phyloP scores from a whole-genome alignment of 2,329 filamentous ascomycete genomes.

The Pseudopithomyces maydicus region DNA sequence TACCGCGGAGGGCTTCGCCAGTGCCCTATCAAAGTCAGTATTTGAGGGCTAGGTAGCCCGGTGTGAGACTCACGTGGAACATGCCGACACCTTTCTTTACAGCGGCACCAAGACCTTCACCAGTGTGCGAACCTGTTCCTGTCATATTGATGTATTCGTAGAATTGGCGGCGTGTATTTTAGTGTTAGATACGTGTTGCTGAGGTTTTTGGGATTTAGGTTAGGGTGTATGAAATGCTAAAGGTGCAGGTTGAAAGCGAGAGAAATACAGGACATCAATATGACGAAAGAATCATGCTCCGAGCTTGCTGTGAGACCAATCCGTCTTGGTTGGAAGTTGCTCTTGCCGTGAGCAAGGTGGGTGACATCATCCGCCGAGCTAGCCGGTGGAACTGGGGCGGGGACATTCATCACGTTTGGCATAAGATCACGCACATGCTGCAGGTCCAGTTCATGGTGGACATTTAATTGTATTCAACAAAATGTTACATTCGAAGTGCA shows the following conservation, averaged over 20 bases:
- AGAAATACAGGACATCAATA: not conserved
- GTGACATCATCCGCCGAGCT: slow-evolving; percentile 4
- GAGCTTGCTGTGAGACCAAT: not conserved
- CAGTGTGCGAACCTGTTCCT: slow-evolving; percentile 24
- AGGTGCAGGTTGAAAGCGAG: not conserved
- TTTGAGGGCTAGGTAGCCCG: not conserved
- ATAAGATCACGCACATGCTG: not conserved
- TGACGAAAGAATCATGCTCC: slow-evolving; percentile 2
- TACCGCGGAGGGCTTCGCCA: slow-evolving; percentile 46
- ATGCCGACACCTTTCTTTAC: slow-evolving; percentile 41
- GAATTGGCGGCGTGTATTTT: not conserved
- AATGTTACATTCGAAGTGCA: slow-evolving; percentile 2
- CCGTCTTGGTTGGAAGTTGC: not conserved
- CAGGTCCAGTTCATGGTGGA: not conserved
- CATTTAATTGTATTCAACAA: not conserved
- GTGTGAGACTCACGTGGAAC: slow-evolving; percentile 44
- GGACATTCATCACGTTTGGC: not conserved
- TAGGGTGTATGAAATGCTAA: not conserved
- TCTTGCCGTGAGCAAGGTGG: not conserved
- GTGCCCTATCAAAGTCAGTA: slow-evolving; percentile 35
- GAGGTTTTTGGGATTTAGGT: slow-evolving; percentile 8
- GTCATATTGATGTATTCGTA: slow-evolving; percentile 26
- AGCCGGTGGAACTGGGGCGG: not conserved
- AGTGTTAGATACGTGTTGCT: not conserved
- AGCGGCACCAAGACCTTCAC: slow-evolving; percentile 32